A percentile compares a stretch with the other conserved stretches of the same genome.
Evolutionary conservation across 2,329 filamentous ascomycete genomes (phyloP).

Genomic region (Colletotrichum somersetense): DNA sequence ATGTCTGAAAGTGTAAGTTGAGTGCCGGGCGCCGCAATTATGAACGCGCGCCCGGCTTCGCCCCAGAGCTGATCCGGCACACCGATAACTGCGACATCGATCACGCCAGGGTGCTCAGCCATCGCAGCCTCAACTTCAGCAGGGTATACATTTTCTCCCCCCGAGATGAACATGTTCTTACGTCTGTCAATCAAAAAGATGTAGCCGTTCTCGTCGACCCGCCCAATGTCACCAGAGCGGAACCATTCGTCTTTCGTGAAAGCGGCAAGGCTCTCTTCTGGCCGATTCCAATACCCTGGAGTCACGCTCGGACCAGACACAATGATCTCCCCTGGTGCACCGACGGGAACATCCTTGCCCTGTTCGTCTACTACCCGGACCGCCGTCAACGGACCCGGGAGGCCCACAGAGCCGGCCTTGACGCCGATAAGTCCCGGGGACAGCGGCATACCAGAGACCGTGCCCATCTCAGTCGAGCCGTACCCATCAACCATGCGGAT

Average conservation of each 20-base stretch:
- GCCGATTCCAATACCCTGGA: constrained; percentile 33
- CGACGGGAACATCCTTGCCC: constrained; percentile 16
- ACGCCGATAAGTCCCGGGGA: constrained; percentile 11
- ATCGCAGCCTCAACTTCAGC: constrained; percentile 31
- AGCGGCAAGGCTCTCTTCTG: constrained; percentile 16
- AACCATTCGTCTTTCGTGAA: constrained; percentile 41
- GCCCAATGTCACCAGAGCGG: constrained; percentile 38
- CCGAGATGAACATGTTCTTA: constrained; percentile 40
- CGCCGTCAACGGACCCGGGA: constrained; percentile 29
- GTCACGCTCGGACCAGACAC: constrained; percentile 30
- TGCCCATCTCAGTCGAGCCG: constrained; percentile 34
- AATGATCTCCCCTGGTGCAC: constrained; percentile 30
- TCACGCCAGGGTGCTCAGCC: constrained; percentile 25
- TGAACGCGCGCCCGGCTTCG: constrained; percentile 33
- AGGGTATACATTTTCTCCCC: constrained; percentile 38
- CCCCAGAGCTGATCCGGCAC: constrained; percentile 31
- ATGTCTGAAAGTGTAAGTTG: constrained; percentile 2
- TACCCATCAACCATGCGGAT: constrained; percentile 34
- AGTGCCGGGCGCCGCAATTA: constrained; percentile 9
- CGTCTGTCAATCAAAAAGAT: constrained; percentile 30
- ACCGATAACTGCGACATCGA: constrained; percentile 26
- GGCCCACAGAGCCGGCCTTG: constrained; percentile 37
- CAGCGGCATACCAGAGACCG: constrained; percentile 31
- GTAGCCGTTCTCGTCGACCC: constrained; percentile 30
- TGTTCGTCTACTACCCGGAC: constrained; percentile 30